Percentiles rank a stretch among this genome's conserved stretches.
Evolutionary conservation across 2,329 filamentous ascomycete species (phyloP).

Genomic region (Arthrobotrys musiformis): DNA sequence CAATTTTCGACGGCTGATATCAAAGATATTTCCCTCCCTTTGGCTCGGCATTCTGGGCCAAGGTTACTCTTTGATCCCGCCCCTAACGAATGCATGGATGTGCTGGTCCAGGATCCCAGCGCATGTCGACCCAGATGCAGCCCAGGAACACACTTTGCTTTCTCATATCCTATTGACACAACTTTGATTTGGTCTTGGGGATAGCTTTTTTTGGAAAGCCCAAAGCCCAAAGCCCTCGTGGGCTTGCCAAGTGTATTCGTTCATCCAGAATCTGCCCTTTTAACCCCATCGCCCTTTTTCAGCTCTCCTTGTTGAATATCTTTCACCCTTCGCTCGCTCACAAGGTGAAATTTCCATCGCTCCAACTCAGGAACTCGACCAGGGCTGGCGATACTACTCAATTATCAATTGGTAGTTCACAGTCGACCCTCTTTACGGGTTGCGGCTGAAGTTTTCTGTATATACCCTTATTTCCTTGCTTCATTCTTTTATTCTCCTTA

Average conservation of each 20-base stretch:
- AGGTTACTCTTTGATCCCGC: conserved; percentile 40
- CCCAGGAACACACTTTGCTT: conserved; percentile 12
- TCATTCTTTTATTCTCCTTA: not conserved
- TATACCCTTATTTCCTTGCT: conserved; percentile 20
- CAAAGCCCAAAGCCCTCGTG: conserved; percentile 9
- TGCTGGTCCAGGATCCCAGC: conserved; percentile 19
- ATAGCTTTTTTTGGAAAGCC: conserved; percentile 28
- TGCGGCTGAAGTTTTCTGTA: conserved; percentile 23
- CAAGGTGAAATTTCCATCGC: conserved; percentile 26
- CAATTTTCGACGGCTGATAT: conserved; percentile 37
- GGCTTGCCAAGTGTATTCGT: not conserved
- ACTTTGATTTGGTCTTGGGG: conserved; percentile 30
- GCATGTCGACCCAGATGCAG: conserved; percentile 7
- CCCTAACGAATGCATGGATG: conserved; percentile 41
- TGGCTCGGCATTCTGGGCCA: conserved; percentile 11
- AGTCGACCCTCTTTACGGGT: not conserved
- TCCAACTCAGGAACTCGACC: not conserved
- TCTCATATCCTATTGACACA: not conserved
- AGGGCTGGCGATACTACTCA: no score
- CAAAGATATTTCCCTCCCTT: not conserved
- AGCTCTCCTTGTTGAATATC: conserved; percentile 18
- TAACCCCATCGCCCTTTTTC: conserved; percentile 11
- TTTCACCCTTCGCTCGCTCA: conserved; percentile 23
- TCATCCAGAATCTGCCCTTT: conserved; percentile 15
- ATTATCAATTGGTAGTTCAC: conserved; percentile 19